Evolutionary conservation across 345 rosid species (phyloP).

Genomic region (Kernera saxatilis): DNA sequence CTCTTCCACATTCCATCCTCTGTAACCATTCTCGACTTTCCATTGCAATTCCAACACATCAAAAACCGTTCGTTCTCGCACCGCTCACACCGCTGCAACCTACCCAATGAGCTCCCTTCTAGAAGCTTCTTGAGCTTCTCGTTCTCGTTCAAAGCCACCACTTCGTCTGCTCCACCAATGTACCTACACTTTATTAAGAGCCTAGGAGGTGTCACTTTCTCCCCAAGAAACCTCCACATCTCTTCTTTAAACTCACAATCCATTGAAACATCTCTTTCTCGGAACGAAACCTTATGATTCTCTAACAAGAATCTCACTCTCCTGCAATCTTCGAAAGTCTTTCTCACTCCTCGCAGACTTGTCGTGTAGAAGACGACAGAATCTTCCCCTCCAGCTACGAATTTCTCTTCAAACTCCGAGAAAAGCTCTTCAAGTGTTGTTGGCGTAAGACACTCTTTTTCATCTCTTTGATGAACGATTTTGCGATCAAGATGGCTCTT

Average conservation of each 20-base stretch:
- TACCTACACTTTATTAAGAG: slow-evolving; percentile 59
- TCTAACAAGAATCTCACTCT: slow-evolving; percentile 43
- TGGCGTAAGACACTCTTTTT: background rate
- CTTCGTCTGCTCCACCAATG: slow-evolving; percentile 74
- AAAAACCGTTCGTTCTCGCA: slow-evolving; percentile 52
- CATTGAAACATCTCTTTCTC: slow-evolving; percentile 70
- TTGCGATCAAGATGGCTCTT: slow-evolving; percentile 12
- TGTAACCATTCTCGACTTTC: slow-evolving; percentile 46
- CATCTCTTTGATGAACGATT: background rate
- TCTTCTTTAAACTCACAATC: slow-evolving; percentile 60
- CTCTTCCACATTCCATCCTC: slow-evolving; percentile 21
- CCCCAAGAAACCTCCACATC: slow-evolving; percentile 46
- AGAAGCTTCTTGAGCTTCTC: slow-evolving; percentile 65
- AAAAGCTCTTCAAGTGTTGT: background rate
- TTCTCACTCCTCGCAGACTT: slow-evolving; percentile 60
- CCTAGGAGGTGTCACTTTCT: slow-evolving; percentile 54
- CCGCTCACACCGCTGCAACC: slow-evolving; percentile 8
- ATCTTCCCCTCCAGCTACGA: slow-evolving; percentile 53
- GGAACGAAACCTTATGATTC: slow-evolving; percentile 42
- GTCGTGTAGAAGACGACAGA: slow-evolving; percentile 63
- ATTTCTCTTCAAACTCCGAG: slow-evolving; percentile 31
- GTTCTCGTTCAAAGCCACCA: slow-evolving; percentile 56
- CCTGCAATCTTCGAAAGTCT: slow-evolving; percentile 64
- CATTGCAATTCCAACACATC: slow-evolving; percentile 59
- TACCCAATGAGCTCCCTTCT: slow-evolving; percentile 28